Evolutionary conservation across 1,284 basidiomycete species (phyloP).

Genomic region (Boletus chippewaensis): DNA sequence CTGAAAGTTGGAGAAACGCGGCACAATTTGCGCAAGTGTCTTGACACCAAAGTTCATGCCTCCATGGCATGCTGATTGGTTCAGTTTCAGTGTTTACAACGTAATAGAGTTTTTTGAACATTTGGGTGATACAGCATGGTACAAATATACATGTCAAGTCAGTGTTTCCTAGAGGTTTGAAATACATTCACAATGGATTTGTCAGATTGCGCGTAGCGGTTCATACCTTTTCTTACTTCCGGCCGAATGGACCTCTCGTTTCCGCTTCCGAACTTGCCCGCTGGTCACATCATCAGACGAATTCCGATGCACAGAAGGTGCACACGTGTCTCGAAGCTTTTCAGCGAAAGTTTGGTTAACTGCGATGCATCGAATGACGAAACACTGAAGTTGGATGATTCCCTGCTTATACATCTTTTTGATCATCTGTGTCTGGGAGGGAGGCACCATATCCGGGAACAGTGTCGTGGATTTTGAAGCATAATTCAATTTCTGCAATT

Average conservation of each 20-base stretch:
- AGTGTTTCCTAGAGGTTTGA: conserved; percentile 8
- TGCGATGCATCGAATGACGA: conserved; percentile 22
- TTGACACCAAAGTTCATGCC: conserved; percentile 40
- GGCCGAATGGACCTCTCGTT: conserved; percentile 4
- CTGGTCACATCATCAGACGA: background rate
- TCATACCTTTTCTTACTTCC: conserved; percentile 16
- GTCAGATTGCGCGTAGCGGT: background rate
- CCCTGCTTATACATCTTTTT: conserved; percentile 26
- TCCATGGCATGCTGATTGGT: conserved; percentile 9
- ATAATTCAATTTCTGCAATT: conserved; percentile 16
- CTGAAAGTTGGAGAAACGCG: conserved; percentile 38
- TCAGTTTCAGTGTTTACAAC: background rate
- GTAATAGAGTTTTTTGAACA: background rate
- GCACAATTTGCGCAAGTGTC: conserved; percentile 47
- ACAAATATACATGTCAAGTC: conserved; percentile 1
- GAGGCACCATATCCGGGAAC: conserved; percentile 23
- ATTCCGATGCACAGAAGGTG: background rate
- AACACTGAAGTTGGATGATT: conserved; percentile 27
- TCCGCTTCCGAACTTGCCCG: conserved; percentile 13
- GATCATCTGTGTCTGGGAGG: conserved; percentile 26
- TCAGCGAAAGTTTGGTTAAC: conserved; percentile 18
- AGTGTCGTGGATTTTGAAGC: conserved; percentile 16
- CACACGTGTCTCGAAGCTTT: conserved; percentile 8
- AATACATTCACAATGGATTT: background rate
- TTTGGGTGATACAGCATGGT: background rate